Evolutionary conservation across 805 yeast species (phyloP).

Genomic region (Candida alai): DNA sequence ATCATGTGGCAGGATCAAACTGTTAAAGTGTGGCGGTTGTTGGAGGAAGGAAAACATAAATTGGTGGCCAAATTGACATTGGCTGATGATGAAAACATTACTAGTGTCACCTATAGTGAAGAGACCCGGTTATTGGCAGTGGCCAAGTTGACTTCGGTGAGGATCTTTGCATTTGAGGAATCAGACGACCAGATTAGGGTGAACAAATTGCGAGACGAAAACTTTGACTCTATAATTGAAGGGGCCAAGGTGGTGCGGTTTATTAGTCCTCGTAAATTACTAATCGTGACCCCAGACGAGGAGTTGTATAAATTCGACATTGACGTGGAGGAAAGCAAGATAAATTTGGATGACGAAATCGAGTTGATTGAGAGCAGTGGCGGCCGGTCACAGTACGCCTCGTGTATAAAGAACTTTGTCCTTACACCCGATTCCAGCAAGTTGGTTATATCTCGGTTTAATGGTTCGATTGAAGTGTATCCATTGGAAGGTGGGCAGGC

Average conservation of each 20-base stretch:
- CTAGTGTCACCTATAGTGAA: conserved; percentile 60
- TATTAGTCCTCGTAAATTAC: conserved; percentile 40
- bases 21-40: conserved; percentile 75
- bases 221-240: conserved; percentile 34
- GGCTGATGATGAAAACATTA: conserved; percentile 76
- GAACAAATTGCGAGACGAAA: conserved; percentile 47
- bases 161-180: conserved; percentile 60
- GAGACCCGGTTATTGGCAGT: conserved; percentile 68
- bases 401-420: conserved; percentile 46
- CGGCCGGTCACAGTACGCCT: conserved; percentile 44
- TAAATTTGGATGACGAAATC: conserved; percentile 42
- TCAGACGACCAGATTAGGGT: conserved; percentile 42
- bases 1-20: conserved; percentile 80
- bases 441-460: conserved; percentile 57
- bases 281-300: conserved; percentile 58
- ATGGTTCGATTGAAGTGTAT: conserved; percentile 60
- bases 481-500: conserved; percentile 25
- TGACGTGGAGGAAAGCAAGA: conserved; percentile 26
- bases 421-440: conserved; percentile 41
- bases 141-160: conserved; percentile 63
- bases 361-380: conserved; percentile 25
- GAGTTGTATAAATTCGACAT: conserved; percentile 47
- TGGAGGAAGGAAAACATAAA: conserved; percentile 40
- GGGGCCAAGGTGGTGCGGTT: conserved; percentile 60
- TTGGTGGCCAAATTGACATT: conserved; percentile 63